A percentile compares a stretch with the other conserved stretches of the same genome.
phyloP scores from a whole-genome alignment of 495 filamentous ascomycete species.

The Cercophora newfieldiana region DNA sequence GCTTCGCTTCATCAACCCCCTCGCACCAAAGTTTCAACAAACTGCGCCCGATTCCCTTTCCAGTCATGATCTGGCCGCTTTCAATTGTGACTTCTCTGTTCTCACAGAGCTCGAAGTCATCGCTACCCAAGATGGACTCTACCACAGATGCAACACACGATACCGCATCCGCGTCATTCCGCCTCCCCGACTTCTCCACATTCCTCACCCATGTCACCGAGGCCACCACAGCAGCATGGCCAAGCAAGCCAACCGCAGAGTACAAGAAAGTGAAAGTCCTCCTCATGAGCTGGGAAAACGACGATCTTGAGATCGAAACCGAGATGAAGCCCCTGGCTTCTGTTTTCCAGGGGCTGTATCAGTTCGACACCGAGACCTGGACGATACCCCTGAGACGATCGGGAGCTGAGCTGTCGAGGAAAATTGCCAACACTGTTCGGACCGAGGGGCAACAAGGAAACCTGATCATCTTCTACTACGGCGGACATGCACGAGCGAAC shows the following conservation, averaged over 20 bases:
- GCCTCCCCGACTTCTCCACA: conserved; percentile 16
- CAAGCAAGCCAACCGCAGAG: not conserved
- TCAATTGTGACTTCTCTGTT: conserved; percentile 7
- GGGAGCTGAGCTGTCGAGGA: conserved; percentile 17
- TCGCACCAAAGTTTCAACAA: not conserved
- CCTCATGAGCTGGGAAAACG: conserved; percentile 35
- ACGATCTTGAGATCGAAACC: conserved; percentile 28
- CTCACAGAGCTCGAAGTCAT: not conserved
- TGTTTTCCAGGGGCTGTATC: conserved; percentile 24
- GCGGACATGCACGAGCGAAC: conserved; percentile 24
- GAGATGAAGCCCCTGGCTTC: conserved; percentile 20
- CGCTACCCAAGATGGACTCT: not conserved
- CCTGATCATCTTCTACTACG: conserved; percentile 32
- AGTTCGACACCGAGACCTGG: conserved; percentile 25
- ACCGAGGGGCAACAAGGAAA: conserved; percentile 18
- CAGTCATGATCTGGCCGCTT: conserved; percentile 9
- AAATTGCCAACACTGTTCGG: conserved; percentile 10
- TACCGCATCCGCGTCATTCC: conserved; percentile 8
- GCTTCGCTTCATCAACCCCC: not conserved
- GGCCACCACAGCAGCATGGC: conserved; percentile 22
- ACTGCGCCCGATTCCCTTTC: not conserved
- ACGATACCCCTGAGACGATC: conserved; percentile 20
- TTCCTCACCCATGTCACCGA: conserved; percentile 15
- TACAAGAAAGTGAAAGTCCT: conserved; percentile 31
- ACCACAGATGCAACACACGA: conserved; percentile 8